A percentile compares a stretch with the other conserved stretches of the same genome.
These are phyloP conservation scores for Phytopythium delawarense DNA, from an alignment of 352 stramenopile genomes.

Conservation along the genomic window DNA sequence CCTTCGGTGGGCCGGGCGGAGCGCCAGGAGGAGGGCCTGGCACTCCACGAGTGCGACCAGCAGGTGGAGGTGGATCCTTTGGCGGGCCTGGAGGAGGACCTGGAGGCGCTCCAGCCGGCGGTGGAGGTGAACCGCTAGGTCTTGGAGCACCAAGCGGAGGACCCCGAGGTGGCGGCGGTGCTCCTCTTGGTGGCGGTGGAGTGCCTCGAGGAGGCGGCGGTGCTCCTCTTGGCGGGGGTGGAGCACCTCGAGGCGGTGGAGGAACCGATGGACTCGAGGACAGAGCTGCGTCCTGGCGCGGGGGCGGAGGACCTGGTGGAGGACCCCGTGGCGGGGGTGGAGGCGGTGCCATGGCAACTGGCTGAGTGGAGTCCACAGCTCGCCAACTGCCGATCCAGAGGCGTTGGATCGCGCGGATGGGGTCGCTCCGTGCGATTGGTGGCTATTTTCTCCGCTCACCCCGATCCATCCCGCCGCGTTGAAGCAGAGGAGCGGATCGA, in stretches of 20 bases:
- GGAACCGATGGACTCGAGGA: conserved; percentile 8
- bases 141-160: conserved; percentile 6
- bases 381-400: neutral
- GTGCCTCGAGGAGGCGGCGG: neutral
- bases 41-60: conserved; percentile 11
- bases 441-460: neutral
- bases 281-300: neutral
- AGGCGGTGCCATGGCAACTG: conserved; percentile 13
- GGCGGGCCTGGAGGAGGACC: conserved; percentile 22
- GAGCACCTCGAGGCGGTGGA: conserved; percentile 7
- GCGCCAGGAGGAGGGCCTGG: conserved; percentile 20
- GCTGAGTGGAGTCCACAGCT: neutral
- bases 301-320: conserved; percentile 4
- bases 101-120: conserved; percentile 21
- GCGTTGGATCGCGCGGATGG: neutral
- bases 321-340: neutral
- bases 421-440: neutral
- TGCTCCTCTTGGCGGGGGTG: neutral
- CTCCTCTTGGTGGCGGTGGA: neutral
- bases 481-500: neutral
- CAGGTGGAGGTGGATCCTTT: conserved; percentile 15
- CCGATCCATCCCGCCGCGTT: neutral
- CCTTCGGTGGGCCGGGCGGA: conserved; percentile 41
- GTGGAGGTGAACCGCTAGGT: conserved; percentile 22
- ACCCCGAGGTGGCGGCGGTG: conserved; percentile 9